Evolutionary conservation across 2,329 filamentous ascomycete genomes (phyloP).

Genomic region (Plenodomus tracheiphilus): DNA sequence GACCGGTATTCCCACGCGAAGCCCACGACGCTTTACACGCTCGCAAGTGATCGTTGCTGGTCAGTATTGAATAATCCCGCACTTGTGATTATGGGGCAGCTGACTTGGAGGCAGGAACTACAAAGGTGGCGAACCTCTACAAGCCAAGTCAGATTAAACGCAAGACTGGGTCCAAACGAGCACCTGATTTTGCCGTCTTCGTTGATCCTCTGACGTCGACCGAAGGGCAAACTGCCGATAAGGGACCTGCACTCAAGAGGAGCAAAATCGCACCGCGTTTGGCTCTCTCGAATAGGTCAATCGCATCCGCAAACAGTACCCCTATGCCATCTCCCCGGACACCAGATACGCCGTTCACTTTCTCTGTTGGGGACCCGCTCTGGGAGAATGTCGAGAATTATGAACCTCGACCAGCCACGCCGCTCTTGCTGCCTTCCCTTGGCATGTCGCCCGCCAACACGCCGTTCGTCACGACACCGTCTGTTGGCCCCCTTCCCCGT

Average conservation of each 20-base stretch:
- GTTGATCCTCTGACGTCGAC: constrained; percentile 6
- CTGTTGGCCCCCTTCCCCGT: constrained; percentile 1
- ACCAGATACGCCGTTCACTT: constrained; percentile 11
- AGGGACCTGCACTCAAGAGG: constrained; percentile 8
- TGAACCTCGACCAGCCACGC: constrained; percentile 1
- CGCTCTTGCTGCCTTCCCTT: constrained; percentile 3
- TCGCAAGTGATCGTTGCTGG: neutral
- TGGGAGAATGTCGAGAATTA: constrained; percentile 27
- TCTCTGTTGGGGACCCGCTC: constrained; percentile 11
- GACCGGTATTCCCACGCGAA: constrained; percentile 1
- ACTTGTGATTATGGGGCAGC: neutral
- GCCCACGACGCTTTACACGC: neutral
- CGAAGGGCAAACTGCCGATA: neutral
- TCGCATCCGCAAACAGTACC: constrained; percentile 9
- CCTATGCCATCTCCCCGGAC: constrained; percentile 12
- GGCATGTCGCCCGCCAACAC: neutral
- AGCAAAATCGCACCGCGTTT: constrained; percentile 6
- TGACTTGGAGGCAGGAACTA: neutral
- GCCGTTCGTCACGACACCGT: constrained; percentile 1
- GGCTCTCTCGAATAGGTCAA: constrained; percentile 7
- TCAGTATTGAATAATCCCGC: neutral
- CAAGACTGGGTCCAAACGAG: neutral
- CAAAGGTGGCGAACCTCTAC: neutral
- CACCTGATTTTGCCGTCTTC: constrained; percentile 15
- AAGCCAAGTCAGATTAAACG: constrained; percentile 8